phyloP scores from a whole-genome alignment of 1,139 yeast genomes.

The Protomyces inundatus region DNA sequence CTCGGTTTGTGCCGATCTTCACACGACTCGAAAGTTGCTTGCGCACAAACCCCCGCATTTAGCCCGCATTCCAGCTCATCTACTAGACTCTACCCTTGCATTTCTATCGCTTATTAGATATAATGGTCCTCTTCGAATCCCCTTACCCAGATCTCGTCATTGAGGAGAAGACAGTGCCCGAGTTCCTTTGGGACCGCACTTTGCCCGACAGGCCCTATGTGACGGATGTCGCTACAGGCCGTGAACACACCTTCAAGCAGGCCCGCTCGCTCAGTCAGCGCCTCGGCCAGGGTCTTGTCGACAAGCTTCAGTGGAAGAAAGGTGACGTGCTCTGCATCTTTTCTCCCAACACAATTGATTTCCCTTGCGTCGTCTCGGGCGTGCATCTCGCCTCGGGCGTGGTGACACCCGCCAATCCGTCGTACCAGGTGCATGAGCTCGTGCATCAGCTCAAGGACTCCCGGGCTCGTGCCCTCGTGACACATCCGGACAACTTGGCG shows the following conservation, averaged over 20 bases:
- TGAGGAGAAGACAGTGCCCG: constrained; percentile 9
- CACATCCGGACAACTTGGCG: constrained; percentile 30
- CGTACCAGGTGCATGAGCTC: constrained; percentile 39
- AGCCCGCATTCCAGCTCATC: too few relatives aligned
- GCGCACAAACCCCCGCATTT: too few relatives aligned
- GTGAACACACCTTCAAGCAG: constrained; percentile 5
- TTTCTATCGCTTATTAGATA: too few relatives aligned
- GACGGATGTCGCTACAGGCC: constrained; percentile 17
- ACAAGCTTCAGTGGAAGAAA: constrained; percentile 33
- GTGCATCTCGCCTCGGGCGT: constrained; percentile 39
- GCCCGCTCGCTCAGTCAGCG: constrained; percentile 2
- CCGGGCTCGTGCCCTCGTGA: constrained; percentile 36
- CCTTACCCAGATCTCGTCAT: not conserved
- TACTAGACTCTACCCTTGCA: too few relatives aligned
- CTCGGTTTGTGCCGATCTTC: too few relatives aligned
- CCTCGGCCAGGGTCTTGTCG: constrained; percentile 30
- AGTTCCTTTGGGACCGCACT: constrained; percentile 17
- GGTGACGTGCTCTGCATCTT: constrained; percentile 39
- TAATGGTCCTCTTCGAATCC: constrained; percentile 24
- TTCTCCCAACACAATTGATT: constrained; percentile 36
- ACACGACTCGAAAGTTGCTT: too few relatives aligned
- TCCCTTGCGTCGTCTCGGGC: constrained; percentile 38
- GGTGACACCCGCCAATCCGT: constrained; percentile 40
- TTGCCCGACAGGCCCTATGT: constrained; percentile 19
- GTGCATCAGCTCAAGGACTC: constrained; percentile 39